Base-by-base conservation (phyloP, 2,329 filamentous ascomycete genomes). In the Albophoma yamanashiensis region DNA sequence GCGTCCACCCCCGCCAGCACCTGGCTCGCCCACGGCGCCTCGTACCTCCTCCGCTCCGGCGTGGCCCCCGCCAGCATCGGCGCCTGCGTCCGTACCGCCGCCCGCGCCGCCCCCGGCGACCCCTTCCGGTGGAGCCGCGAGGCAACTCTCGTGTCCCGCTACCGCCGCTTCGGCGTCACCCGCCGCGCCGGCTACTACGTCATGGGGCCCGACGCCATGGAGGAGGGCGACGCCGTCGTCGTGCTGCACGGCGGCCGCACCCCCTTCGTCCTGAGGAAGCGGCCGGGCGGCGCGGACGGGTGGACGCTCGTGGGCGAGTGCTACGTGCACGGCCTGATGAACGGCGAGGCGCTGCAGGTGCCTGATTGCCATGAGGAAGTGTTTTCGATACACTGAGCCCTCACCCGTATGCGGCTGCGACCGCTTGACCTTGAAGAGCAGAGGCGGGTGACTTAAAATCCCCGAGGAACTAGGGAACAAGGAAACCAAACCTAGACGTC, bases 261-360 rank as follows among this genome's bases (percentile, higher is more conserved):
- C 1, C 72, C 72, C 8, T 73, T 71, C 31, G 56, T 73, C 36
- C 59, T 75, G 5, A 65, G 72, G 12, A 63, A 42, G 55, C 55
- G 50, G 55, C 56, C 57, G 0, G 60, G 57, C 0, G 62, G 38
- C 5, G 61, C 55, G 0, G 62, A 61, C 25, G 59, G 62, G 3
- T 73, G 70, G 69, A 60, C 58, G 17, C 58, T 75, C 25, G 59
- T 75, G 15, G 71, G 73, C 1, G 73, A 75, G 61, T 75, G 73
- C 42, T 75, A 74, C 60, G 68, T 73, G 3, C 71, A 74, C 59
- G 73, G 73, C 1, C 59, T 75, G 56, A 75, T 75, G 73, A 63
- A 69, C 39, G 71, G 72, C 1, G 72, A 75, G 61, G 68, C 64
- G 3, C 62, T 72, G 60, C 58, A 63, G 17, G 59, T 61, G 8